Conservation (phyloP, 1,139 yeast genomes). For the Debaryomyces robertsiae region DNA sequence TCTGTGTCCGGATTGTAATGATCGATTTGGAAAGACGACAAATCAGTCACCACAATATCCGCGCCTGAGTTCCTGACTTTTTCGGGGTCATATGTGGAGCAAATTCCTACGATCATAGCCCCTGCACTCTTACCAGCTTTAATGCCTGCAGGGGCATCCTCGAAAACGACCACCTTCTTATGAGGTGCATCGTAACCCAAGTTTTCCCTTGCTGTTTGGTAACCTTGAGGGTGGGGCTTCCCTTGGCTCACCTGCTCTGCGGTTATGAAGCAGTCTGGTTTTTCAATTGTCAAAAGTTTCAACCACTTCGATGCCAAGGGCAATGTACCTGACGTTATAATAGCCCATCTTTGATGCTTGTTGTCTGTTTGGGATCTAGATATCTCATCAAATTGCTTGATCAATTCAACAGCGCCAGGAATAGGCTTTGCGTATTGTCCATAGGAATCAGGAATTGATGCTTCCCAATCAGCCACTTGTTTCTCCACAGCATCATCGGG, state of each 20-base stretch:
- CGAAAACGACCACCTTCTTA: conserved; percentile 20
- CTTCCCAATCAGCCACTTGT: conserved; percentile 21
- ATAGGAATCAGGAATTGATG: conserved; percentile 18
- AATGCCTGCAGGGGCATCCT: conserved; percentile 21
- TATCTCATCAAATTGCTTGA: conserved; percentile 16
- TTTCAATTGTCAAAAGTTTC: conserved; percentile 17
- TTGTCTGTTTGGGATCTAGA: conserved; percentile 16
- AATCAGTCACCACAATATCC: conserved; percentile 19
- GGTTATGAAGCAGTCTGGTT: conserved; percentile 20
- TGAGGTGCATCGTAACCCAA: conserved; percentile 20
- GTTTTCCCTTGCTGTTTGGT: conserved; percentile 17
- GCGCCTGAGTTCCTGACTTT: conserved; percentile 19
- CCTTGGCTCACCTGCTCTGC: conserved; percentile 20
- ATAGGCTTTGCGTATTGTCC: conserved; percentile 20
- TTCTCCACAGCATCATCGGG: conserved; percentile 20
- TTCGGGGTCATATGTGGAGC: conserved; percentile 20
- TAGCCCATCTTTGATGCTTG: conserved; percentile 21
- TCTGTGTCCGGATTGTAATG: conserved; percentile 18
- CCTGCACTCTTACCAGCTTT: conserved; percentile 21
- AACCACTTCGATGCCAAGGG: conserved; percentile 21
- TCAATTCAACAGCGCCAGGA: conserved; percentile 19
- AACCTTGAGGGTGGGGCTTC: conserved; percentile 21
- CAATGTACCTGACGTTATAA: conserved; percentile 20
- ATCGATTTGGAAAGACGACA: conserved; percentile 17
- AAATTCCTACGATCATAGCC: conserved; percentile 20